Conservation (phyloP, 2,329 filamentous ascomycete species). For the Colletotrichum sublineola region DNA sequence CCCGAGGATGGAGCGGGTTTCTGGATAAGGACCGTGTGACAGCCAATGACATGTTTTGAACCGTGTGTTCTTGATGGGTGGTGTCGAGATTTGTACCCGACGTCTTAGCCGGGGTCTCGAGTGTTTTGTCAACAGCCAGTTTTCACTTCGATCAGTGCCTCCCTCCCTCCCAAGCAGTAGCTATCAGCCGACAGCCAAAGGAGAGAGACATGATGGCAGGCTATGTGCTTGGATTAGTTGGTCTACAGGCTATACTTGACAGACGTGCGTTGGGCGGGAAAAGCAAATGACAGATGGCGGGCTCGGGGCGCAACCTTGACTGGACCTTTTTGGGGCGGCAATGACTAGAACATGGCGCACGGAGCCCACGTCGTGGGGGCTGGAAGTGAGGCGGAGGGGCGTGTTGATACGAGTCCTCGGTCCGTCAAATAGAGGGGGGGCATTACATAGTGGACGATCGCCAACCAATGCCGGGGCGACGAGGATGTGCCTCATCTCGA, state of each 20-base stretch:
- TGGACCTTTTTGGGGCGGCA: not conserved
- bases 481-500: not conserved
- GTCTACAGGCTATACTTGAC: not conserved
- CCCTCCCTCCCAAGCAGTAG: not conserved
- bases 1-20: not conserved
- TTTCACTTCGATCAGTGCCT: not conserved
- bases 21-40: not conserved
- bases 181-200: not conserved
- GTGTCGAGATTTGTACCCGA: not conserved
- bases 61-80: not conserved
- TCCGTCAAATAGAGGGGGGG: not conserved
- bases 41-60: not conserved
- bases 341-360: not conserved
- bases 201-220: slow-evolving; percentile 1
- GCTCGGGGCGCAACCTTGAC: slow-evolving; percentile 1
- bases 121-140: not conserved
- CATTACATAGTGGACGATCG: not conserved
- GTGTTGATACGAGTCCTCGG: not conserved
- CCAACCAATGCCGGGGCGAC: not conserved
- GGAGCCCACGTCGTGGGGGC: not conserved
- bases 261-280: not conserved
- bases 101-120: too few species aligned
- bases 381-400: not conserved
- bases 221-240: not conserved
- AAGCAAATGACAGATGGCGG: not conserved